Conservation (phyloP, 2,329 filamentous ascomycete species). For the Ophidiomyces ophidiicola region DNA sequence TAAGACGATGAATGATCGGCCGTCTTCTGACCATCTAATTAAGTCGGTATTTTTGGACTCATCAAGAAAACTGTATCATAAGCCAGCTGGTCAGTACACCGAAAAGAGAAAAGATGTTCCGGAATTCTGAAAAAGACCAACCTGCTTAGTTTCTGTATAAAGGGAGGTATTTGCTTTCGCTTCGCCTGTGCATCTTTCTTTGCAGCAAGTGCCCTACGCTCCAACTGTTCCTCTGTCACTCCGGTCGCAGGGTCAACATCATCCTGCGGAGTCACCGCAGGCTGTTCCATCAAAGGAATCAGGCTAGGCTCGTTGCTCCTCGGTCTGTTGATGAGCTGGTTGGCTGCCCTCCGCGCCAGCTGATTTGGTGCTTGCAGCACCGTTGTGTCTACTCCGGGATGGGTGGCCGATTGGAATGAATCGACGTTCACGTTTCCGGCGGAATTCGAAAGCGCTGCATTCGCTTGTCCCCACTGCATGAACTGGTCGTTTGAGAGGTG, state of each 20-base stretch:
- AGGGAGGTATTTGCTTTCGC: slow-evolving; percentile 89
- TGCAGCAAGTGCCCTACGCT: slow-evolving; percentile 65
- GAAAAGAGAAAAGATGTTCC: not conserved
- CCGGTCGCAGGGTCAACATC: slow-evolving; percentile 25
- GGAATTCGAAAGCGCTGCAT: slow-evolving; percentile 16
- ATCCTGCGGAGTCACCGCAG: slow-evolving; percentile 29
- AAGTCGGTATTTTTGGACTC: slow-evolving; percentile 85
- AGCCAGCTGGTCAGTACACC: slow-evolving; percentile 15
- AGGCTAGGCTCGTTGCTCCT: slow-evolving; percentile 28
- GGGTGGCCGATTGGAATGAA: slow-evolving; percentile 21
- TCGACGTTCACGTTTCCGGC: slow-evolving; percentile 33
- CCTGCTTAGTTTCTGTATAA: slow-evolving; percentile 97
- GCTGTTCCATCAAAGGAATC: slow-evolving; percentile 22
- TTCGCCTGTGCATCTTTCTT: slow-evolving; percentile 83
- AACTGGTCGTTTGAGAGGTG: slow-evolving; percentile 42
- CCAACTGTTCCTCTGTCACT: slow-evolving; percentile 64
- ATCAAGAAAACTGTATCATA: slow-evolving; percentile 64
- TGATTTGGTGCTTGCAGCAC: slow-evolving; percentile 34
- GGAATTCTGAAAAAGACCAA: slow-evolving; percentile 34
- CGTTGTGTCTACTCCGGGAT: slow-evolving; percentile 38
- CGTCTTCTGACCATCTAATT: slow-evolving; percentile 93
- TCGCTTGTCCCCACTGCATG: slow-evolving; percentile 40
- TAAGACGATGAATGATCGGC: slow-evolving; percentile 89
- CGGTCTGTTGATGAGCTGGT: slow-evolving; percentile 29
- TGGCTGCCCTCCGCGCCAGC: slow-evolving; percentile 30